Conservation (phyloP, 805 yeast genomes). For the Candida andamanensis region DNA sequence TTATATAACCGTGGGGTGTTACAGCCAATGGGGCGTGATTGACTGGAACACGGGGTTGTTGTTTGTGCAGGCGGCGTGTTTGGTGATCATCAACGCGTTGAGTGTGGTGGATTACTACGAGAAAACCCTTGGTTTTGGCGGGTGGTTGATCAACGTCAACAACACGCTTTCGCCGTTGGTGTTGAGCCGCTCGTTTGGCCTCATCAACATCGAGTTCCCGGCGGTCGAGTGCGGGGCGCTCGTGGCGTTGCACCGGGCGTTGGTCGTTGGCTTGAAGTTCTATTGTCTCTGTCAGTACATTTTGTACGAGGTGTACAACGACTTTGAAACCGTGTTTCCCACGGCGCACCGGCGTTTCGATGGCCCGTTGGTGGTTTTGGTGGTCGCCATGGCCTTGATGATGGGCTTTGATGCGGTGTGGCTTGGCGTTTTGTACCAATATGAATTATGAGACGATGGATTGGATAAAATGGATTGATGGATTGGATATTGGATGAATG, state of each 20-base stretch:
- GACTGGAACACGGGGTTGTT: not conserved
- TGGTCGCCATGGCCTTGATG: slow-evolving; percentile 1
- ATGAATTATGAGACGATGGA: too few relatives aligned
- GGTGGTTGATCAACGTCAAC: slow-evolving; percentile 22
- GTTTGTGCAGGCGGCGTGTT: slow-evolving; percentile 11
- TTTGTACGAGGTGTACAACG: slow-evolving; percentile 20
- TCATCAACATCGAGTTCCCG: slow-evolving; percentile 17
- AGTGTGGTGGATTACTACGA: slow-evolving; percentile 6
- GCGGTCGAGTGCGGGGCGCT: slow-evolving; percentile 1
- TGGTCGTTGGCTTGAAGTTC: slow-evolving; percentile 25
- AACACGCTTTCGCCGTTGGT: slow-evolving; percentile 31
- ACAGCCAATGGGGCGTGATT: not conserved
- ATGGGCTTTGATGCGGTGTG: slow-evolving; percentile 3
- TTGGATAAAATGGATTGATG: too few relatives aligned
- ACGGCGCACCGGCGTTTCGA: too few relatives aligned
- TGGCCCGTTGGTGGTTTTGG: too few relatives aligned
- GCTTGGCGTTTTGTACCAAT: not conserved
- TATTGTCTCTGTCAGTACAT: slow-evolving; percentile 29
- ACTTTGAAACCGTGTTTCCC: slow-evolving; percentile 2
- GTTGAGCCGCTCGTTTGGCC: slow-evolving; percentile 30
- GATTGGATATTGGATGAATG: too few relatives aligned
- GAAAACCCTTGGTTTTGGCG: not conserved
- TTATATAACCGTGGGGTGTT: not conserved
- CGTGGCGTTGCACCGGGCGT: slow-evolving; percentile 14
- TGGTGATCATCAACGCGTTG: slow-evolving; percentile 9